phyloP scores from a whole-genome alignment of 768 basidiomycete genomes.

The Amanita inopinata region DNA sequence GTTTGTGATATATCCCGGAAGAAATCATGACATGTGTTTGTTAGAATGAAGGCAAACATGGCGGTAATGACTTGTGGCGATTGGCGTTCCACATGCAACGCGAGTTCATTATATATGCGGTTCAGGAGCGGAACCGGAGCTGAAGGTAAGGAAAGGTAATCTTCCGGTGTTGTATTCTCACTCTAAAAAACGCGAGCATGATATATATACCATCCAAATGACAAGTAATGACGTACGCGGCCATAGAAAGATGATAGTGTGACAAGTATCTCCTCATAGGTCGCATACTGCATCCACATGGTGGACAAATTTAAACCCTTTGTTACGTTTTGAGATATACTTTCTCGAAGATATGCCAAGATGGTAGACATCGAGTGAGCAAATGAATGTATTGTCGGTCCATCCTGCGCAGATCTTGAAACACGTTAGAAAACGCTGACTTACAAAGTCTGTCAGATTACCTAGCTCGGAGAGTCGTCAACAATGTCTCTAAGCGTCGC shows the following conservation, averaged over 20 bases:
- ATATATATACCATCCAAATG: slow-evolving; percentile 4
- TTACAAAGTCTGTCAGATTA: slow-evolving; percentile 17
- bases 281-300: slow-evolving; percentile 41
- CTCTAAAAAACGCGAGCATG: slow-evolving; percentile 18
- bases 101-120: slow-evolving; percentile 47
- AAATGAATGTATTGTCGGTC: slow-evolving; percentile 55
- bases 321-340: slow-evolving; percentile 31
- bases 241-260: slow-evolving; percentile 50
- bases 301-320: slow-evolving; percentile 19
- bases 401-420: slow-evolving; percentile 33
- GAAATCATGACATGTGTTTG: slow-evolving; percentile 53
- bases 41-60: slow-evolving; percentile 59
- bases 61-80: slow-evolving; percentile 41
- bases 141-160: slow-evolving; percentile 34
- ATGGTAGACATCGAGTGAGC: slow-evolving; percentile 53
- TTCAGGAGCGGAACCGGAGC: slow-evolving; percentile 46
- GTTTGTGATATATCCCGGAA: slow-evolving; percentile 47
- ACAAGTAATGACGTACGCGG: slow-evolving; percentile 34
- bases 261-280: slow-evolving; percentile 36
- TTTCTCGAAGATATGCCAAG: slow-evolving; percentile 39
- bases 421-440: slow-evolving; percentile 1
- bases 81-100: slow-evolving; percentile 41
- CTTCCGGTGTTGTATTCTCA: slow-evolving; percentile 21
- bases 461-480: slow-evolving; percentile 39
- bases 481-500: slow-evolving; percentile 53